Evolutionary conservation across 306 rosid genomes (phyloP), one percentile per base, ranked within the genome.

Genomic region (Pueraria montana): DNA sequence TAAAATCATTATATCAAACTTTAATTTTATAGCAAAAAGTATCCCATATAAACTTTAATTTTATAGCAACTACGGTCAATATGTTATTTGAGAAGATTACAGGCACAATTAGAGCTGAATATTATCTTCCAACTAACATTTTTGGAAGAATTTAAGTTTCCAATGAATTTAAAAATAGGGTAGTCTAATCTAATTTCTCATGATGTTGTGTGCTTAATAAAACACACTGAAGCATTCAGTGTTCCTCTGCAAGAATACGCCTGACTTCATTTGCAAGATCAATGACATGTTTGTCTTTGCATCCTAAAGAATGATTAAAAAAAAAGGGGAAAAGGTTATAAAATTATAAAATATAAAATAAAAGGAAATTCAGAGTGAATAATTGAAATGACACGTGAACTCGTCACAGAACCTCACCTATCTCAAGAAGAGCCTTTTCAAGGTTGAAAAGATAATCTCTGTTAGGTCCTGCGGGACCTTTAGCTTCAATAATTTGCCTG

Each of bases 391-490:
- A 17, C 21, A 8, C 1, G 18, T 62, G 64, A 73, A 46, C 50
- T 49, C 1, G 30, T 48, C n/a, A 34, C 55, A 71, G 30, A 83
- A 40, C 38, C 86, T 86, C 48, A 91, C 99, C 98, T 45, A 92
- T 82, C 81, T 92, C 80, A 83, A 83, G 85, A 80, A 93, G 92
- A 77, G 93, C 94, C 66, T 89, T 83, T 83, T 96, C 99, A 30
- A 96, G 98, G 34, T 86, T 90, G 82, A 96, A 96, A 78, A 92
- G 89, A 77, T 93, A 93, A 85, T 96, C 99, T 85, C 92, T 89
- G 73, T 96, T 93, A 12, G 96, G 96, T 80, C 99, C 99, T 48
- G 98, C 84, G 7, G 99, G 99, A 8, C 98, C 98, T 89, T 91
- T 86, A 1, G 97, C 96, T 2, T 42, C 11, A 87, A 91, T 53